phyloP scores from a whole-genome alignment of 495 filamentous ascomycete genomes.

The Mycothermus thermophilus region DNA sequence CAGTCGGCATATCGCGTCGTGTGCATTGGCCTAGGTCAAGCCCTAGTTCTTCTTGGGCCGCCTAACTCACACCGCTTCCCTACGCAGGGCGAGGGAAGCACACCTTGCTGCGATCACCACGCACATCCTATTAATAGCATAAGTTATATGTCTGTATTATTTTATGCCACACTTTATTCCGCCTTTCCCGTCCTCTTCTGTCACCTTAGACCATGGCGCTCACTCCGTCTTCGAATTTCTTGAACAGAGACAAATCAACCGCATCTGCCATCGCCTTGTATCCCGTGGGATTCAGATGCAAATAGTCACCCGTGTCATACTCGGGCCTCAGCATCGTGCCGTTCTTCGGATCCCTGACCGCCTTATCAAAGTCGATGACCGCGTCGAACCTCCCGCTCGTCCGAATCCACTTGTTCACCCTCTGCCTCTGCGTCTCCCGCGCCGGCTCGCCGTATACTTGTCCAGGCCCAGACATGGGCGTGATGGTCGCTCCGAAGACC shows the following conservation, averaged over 20 bases:
- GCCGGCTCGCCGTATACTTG: slow-evolving; percentile 33
- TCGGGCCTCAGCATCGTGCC: slow-evolving; percentile 25
- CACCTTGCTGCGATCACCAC: no score
- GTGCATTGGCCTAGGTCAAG: no score
- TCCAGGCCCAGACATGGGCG: slow-evolving; percentile 38
- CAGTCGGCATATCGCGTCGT: no score
- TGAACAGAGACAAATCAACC: slow-evolving; percentile 41
- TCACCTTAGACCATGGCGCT: slow-evolving; percentile 7
- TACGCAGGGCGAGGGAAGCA: no score
- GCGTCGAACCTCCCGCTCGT: slow-evolving; percentile 42
- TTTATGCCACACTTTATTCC: no score
- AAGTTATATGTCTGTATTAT: no score
- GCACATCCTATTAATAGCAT: no score
- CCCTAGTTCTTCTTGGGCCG: no score
- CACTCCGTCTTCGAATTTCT: slow-evolving; percentile 13
- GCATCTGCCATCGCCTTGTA: slow-evolving; percentile 43
- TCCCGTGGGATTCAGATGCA: slow-evolving; percentile 47
- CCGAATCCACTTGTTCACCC: slow-evolving; percentile 51
- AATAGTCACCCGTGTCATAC: slow-evolving; percentile 48
- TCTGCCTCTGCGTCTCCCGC: slow-evolving; percentile 39
- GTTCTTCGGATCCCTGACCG: slow-evolving; percentile 35
- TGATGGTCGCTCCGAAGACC: slow-evolving; percentile 47
- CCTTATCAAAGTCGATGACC: slow-evolving; percentile 47
- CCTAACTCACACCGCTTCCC: no score
- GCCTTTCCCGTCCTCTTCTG: background rate